A percentile compares a stretch with the other conserved stretches of the same genome.
phyloP scores from a whole-genome alignment of 192 early-diverging fungal species.

The Podila clonocystis region DNA sequence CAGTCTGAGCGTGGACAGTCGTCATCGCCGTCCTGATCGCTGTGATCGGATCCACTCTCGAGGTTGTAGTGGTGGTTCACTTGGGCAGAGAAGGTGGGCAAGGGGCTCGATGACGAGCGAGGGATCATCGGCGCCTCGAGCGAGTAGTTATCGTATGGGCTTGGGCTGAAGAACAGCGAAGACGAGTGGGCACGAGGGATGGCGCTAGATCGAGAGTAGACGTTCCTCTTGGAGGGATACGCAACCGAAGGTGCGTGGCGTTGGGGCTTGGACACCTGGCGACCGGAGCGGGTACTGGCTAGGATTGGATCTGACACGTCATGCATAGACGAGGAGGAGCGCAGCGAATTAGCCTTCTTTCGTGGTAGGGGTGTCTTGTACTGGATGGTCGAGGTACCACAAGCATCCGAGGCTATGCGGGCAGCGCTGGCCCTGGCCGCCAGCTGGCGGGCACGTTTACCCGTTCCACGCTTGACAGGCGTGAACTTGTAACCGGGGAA shows the following conservation, averaged over 20 bases:
- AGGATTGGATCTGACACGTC: not conserved
- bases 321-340: not conserved
- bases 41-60: not conserved
- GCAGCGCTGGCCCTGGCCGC: conserved; percentile 9
- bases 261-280: not conserved
- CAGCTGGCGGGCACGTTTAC: conserved; percentile 33
- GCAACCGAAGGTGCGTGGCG: not conserved
- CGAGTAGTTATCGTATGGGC: not conserved
- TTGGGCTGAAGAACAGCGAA: not conserved
- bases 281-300: not conserved
- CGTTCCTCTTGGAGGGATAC: not conserved
- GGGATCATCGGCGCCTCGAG: not conserved
- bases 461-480: conserved; percentile 44
- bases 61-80: not conserved
- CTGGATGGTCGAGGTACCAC: not conserved
- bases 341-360: not conserved
- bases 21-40: not conserved
- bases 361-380: not conserved
- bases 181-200: not conserved
- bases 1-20: not conserved
- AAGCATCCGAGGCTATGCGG: not conserved
- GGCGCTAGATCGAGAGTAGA: not conserved
- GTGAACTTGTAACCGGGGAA: conserved; percentile 54
- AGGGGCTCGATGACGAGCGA: not conserved
- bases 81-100: not conserved